phyloP scores from a whole-genome alignment of 345 rosid genomes.

The Moricandia arvensis region DNA sequence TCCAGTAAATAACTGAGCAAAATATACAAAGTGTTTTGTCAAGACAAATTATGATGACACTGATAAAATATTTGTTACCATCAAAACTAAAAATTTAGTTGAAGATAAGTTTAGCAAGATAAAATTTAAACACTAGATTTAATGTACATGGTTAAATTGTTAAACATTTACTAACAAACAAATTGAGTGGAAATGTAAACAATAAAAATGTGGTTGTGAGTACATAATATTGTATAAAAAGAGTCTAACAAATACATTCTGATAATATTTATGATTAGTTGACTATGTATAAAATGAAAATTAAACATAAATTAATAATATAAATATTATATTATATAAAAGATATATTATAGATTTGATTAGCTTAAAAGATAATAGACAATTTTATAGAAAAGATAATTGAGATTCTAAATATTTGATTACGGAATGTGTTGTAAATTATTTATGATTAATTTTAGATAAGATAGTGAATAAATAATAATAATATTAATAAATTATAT shows the following conservation, averaged over 20 bases:
- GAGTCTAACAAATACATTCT: no score
- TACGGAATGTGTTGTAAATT: no score
- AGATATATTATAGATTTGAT: neutral
- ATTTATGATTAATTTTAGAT: no score
- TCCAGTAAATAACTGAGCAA: neutral
- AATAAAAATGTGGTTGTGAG: neutral
- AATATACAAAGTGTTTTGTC: neutral
- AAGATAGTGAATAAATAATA: no score
- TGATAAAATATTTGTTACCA: neutral
- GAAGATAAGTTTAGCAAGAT: neutral
- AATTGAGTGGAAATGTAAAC: neutral
- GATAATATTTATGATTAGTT: neutral
- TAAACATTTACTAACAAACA: neutral
- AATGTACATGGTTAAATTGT: neutral
- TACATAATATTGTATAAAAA: neutral
- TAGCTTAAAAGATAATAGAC: neutral
- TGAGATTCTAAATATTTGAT: no score
- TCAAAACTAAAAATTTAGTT: neutral
- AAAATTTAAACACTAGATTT: neutral
- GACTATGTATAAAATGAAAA: no score
- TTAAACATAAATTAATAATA: no score
- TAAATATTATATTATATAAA: no score
- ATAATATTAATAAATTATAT: no score
- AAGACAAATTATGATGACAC: neutral
- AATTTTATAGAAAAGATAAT: neutral